These are phyloP conservation scores for Turritis glabra DNA, from an alignment of 345 rosid genomes.

Conservation along the genomic window DNA sequence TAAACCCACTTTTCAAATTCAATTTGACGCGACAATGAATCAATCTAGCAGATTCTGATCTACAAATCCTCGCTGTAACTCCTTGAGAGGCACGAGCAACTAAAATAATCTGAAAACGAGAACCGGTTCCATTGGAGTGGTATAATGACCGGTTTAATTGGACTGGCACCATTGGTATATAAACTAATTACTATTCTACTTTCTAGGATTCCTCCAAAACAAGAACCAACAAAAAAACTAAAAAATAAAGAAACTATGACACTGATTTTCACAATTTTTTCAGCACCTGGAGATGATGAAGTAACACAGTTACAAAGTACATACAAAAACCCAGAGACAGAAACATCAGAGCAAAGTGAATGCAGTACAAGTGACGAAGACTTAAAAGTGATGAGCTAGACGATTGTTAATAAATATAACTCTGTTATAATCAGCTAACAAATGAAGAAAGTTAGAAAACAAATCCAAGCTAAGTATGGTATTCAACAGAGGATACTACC, in stretches of 20 bases:
- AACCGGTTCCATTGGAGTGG: too few species aligned
- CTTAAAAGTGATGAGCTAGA: neutral
- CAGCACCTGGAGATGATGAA: slow-evolving; percentile 12
- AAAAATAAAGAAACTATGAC: neutral
- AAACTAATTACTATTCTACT: too few species aligned
- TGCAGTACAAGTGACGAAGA: neutral
- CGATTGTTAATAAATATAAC: neutral
- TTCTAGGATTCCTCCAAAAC: neutral
- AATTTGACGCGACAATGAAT: too few species aligned
- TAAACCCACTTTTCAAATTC: too few species aligned
- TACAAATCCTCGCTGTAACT: too few species aligned
- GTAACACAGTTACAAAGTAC: neutral
- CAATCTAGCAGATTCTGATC: too few species aligned
- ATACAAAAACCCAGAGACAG: neutral
- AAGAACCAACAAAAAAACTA: neutral
- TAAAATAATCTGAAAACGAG: too few species aligned
- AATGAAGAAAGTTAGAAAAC: neutral
- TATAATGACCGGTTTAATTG: too few species aligned
- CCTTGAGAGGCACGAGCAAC: too few species aligned
- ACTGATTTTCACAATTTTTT: slow-evolving; percentile 17
- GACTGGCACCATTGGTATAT: too few species aligned
- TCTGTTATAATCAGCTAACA: neutral
- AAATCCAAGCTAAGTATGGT: neutral
- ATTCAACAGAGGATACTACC: slow-evolving; percentile 12
- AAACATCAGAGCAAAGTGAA: neutral